Evolutionary conservation across 176 grass and related monocot genomes (phyloP).

Genomic region (Eragrostis nindensis): DNA sequence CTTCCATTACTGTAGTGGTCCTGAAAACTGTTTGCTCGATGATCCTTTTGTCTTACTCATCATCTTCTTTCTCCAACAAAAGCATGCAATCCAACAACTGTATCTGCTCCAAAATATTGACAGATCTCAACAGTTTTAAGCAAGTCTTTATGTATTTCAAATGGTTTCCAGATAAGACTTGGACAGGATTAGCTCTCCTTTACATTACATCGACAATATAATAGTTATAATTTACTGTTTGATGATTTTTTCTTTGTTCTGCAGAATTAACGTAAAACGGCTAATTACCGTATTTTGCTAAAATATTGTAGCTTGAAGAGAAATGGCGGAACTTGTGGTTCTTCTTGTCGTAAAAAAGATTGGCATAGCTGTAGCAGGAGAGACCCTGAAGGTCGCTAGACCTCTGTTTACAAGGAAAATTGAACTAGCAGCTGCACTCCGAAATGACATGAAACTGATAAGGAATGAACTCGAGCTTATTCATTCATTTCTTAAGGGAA

Average conservation of each 20-base stretch:
- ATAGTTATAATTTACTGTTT: not conserved
- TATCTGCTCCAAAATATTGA: too few relatives aligned
- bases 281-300: not conserved
- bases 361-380: slow-evolving; percentile 7
- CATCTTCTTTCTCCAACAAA: not conserved
- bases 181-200: too few relatives aligned
- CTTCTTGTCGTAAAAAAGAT: slow-evolving; percentile 40
- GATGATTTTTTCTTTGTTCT: not conserved
- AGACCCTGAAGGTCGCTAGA: not conserved
- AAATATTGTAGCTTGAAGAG: not conserved
- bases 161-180: not conserved
- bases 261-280: slow-evolving; percentile 8
- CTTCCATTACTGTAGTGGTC: too few relatives aligned
- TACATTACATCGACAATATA: too few relatives aligned
- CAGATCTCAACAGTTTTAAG: not conserved
- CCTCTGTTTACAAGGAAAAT: slow-evolving; percentile 21
- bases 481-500: slow-evolving; percentile 24
- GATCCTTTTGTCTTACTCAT: too few relatives aligned
- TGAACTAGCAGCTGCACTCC: not conserved
- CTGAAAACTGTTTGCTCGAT: too few relatives aligned
- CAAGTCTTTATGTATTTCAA: slow-evolving; percentile 15
- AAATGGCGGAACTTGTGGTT: slow-evolving; percentile 45
- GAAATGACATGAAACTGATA: slow-evolving; percentile 30
- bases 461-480: slow-evolving; percentile 44
- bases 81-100: not conserved